Evolutionary conservation across 176 grass and related monocot species (phyloP).

Genomic region (Alloteropsis semialata): DNA sequence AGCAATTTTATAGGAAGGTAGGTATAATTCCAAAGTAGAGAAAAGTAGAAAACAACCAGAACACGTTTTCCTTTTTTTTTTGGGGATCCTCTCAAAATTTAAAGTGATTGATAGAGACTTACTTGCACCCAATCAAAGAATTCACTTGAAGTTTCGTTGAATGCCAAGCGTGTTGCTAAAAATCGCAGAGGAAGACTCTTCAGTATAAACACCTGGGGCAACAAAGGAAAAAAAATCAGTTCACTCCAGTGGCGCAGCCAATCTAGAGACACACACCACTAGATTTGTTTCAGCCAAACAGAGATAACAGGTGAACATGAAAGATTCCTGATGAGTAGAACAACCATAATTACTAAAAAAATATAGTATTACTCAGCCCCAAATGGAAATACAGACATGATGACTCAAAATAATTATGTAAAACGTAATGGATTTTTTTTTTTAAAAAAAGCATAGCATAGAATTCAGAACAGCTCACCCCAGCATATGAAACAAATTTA

Average conservation of each 20-base stretch:
- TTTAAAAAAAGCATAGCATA: not conserved
- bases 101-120: constrained; percentile 32
- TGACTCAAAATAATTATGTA: not conserved
- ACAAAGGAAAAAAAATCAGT: not conserved
- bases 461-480: constrained; percentile 47
- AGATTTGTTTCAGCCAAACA: not conserved
- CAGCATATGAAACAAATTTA: constrained; percentile 73
- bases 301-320: not conserved
- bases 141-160: constrained; percentile 48
- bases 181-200: constrained; percentile 75
- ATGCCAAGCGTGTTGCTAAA: constrained; percentile 60
- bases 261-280: not conserved
- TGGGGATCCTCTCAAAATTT: not conserved
- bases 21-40: not conserved
- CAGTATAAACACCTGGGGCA: constrained; percentile 57
- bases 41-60: constrained; percentile 10
- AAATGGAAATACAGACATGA: constrained; percentile 4
- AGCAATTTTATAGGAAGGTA: not conserved
- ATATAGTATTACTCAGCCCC: not conserved
- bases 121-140: constrained; percentile 75
- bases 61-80: not conserved
- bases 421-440: not conserved
- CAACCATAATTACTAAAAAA: not conserved
- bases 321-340: not conserved
- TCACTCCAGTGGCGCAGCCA: not conserved